phyloP scores from a whole-genome alignment of 2,329 filamentous ascomycete genomes.

The Colletotrichum australisinense region DNA sequence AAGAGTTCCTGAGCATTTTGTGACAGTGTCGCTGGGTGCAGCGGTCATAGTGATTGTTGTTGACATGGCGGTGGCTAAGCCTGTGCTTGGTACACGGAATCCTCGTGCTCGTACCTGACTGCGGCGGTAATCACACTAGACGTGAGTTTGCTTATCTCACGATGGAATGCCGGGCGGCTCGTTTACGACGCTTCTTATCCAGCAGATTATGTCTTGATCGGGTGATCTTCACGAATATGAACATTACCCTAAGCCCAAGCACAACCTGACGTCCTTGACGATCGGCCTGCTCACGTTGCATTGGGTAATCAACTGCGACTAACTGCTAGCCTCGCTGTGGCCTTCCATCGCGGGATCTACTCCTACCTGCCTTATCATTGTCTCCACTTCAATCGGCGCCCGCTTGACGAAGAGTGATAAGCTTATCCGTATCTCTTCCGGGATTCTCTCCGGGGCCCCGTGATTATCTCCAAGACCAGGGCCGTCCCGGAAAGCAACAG shows the following conservation, averaged over 20 bases:
- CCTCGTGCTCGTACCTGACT: background rate
- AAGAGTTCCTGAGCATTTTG: too few relatives aligned
- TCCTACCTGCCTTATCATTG: background rate
- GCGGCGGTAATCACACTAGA: background rate
- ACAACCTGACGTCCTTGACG: background rate
- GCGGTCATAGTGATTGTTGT: background rate
- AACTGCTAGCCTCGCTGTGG: background rate
- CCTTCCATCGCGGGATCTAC: background rate
- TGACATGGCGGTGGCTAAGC: background rate
- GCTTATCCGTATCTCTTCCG: background rate
- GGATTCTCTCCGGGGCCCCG: background rate
- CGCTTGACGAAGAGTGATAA: background rate
- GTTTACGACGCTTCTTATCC: background rate
- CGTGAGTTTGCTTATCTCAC: background rate
- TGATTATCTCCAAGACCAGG: background rate
- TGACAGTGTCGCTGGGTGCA: background rate
- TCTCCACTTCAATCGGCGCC: background rate
- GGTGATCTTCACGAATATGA: background rate
- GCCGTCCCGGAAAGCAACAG: background rate
- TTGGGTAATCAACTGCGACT: background rate
- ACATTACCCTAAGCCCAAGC: background rate
- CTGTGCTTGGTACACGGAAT: background rate
- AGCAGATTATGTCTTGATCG: background rate
- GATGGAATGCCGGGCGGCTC: too few relatives aligned
- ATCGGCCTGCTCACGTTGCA: background rate